Evolutionary conservation across 1,284 basidiomycete genomes (phyloP).

Genomic region (Ganoderma resinaceum): DNA sequence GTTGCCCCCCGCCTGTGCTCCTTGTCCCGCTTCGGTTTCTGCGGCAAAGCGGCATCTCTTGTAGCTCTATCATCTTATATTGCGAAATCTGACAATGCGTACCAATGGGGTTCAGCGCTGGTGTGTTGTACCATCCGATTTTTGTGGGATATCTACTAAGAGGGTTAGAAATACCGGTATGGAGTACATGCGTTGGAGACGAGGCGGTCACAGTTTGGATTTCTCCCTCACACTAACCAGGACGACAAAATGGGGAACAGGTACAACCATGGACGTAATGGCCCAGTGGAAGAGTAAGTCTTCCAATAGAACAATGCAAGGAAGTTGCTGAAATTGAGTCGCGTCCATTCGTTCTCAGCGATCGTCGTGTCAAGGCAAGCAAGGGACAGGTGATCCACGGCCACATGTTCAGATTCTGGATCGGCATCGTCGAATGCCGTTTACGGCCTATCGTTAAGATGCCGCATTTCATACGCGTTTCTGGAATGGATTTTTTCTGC

Average conservation of each 20-base stretch:
- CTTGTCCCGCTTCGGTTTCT: not conserved
- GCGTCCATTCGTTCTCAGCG: not conserved
- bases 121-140: slow-evolving; percentile 19
- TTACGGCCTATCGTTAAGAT: not conserved
- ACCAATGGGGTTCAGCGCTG: slow-evolving; percentile 14
- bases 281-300: not conserved
- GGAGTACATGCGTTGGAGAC: not conserved
- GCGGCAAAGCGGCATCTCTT: slow-evolving; percentile 25
- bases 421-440: not conserved
- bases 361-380: slow-evolving; percentile 1
- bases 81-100: slow-evolving; percentile 23
- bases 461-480: not conserved
- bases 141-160: slow-evolving; percentile 9
- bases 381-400: not conserved
- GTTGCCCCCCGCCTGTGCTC: slow-evolving; percentile 4
- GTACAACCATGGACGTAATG: not conserved
- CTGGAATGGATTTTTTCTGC: not conserved
- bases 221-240: not conserved
- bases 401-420: slow-evolving; percentile 2
- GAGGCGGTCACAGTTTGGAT: not conserved
- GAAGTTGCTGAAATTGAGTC: slow-evolving; percentile 1
- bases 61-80: slow-evolving; percentile 27
- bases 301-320: slow-evolving; percentile 4
- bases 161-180: not conserved
- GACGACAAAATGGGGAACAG: not conserved